phyloP scores from a whole-genome alignment of 305 asterid genomes.

The Solanum chacoense region DNA sequence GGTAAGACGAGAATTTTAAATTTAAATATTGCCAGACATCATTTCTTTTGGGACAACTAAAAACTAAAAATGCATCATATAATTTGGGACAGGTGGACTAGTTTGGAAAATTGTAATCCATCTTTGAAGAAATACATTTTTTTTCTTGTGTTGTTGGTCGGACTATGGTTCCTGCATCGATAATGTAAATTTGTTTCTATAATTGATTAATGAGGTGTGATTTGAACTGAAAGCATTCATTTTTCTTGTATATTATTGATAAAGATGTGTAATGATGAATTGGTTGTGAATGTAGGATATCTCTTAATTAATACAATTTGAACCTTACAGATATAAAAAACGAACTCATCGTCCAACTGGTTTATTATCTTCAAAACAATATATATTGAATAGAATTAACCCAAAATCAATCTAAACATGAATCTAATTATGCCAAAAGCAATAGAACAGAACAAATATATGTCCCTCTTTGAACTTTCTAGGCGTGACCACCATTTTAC shows the following conservation, averaged over 20 bases:
- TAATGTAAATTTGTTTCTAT: background rate
- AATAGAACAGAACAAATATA: background rate
- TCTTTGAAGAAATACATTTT: background rate
- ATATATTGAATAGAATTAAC: background rate
- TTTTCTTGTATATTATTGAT: background rate
- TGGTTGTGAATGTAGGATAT: background rate
- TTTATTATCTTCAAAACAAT: background rate
- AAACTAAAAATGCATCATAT: background rate
- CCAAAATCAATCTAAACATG: background rate
- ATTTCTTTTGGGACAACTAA: background rate
- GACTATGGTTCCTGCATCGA: background rate
- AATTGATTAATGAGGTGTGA: background rate
- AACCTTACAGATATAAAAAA: background rate
- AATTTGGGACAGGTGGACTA: background rate
- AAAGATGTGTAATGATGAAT: background rate
- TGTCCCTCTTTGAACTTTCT: background rate
- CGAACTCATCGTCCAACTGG: background rate
- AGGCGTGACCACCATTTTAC: background rate
- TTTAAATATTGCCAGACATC: background rate
- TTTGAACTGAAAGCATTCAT: background rate
- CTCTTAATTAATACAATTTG: background rate
- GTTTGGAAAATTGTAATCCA: background rate
- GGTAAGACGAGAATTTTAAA: background rate
- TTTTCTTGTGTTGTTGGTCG: background rate
- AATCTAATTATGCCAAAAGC: background rate